Conservation (phyloP, 495 filamentous ascomycete genomes). For the Penicillium daleae region DNA sequence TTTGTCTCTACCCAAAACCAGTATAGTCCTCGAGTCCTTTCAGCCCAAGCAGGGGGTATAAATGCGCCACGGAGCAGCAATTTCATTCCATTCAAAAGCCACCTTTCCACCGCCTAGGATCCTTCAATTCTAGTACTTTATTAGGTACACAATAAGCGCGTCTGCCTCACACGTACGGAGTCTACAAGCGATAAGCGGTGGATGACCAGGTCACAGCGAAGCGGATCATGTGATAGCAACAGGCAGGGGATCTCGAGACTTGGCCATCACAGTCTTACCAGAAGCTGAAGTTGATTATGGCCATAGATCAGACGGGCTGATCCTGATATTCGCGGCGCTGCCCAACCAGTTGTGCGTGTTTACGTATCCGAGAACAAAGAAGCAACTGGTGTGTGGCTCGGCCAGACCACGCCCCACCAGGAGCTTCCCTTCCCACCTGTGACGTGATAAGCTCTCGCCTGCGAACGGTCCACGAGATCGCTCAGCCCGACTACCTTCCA, state of each 20-base stretch:
- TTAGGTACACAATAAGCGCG: background rate
- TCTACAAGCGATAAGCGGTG: background rate
- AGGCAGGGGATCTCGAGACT: constrained; percentile 2
- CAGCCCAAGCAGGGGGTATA: background rate
- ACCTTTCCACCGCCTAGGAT: background rate
- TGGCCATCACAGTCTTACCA: background rate
- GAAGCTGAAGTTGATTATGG: background rate
- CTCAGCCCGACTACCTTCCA: background rate
- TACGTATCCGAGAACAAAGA: background rate
- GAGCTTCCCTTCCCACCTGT: background rate
- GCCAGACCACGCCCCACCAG: background rate
- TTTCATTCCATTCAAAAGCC: background rate
- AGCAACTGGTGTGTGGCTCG: background rate
- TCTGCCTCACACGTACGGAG: background rate
- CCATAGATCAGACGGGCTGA: too few relatives aligned
- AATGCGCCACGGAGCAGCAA: background rate
- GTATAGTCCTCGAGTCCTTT: background rate
- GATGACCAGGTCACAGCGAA: background rate
- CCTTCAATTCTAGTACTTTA: background rate
- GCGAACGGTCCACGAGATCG: background rate
- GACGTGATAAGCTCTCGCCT: background rate
- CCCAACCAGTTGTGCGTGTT: background rate
- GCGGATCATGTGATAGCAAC: constrained; percentile 3
- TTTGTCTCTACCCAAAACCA: background rate
- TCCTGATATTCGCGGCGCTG: too few relatives aligned